Percentiles rank a stretch among this genome's conserved stretches.
Conservation (phyloP, 257 asterid species). For the Orobanche coerulescens region DNA sequence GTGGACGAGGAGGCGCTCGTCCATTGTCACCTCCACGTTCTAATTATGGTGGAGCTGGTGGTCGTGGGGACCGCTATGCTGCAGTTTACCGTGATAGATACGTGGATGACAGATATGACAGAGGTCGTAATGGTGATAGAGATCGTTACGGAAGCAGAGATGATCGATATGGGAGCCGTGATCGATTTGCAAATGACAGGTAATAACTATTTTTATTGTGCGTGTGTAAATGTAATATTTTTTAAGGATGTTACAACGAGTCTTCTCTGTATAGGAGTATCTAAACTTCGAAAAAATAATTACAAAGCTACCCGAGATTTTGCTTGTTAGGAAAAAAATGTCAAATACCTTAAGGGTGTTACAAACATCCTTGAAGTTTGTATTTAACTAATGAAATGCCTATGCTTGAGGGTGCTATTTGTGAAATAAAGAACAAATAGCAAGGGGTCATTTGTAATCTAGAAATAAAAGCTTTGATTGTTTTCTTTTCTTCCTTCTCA, state of each 20-base stretch:
- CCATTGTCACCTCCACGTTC: constrained; percentile 73
- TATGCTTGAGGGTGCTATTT: neutral
- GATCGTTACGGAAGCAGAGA: constrained; percentile 71
- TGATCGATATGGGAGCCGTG: constrained; percentile 69
- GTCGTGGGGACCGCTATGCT: constrained; percentile 77
- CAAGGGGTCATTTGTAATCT: too few species aligned
- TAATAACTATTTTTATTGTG: constrained; percentile 22
- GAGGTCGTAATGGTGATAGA: constrained; percentile 71
- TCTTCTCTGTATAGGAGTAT: neutral
- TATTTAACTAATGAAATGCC: too few species aligned
- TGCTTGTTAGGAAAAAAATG: neutral
- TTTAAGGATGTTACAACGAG: neutral
- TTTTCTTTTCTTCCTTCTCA: too few species aligned
- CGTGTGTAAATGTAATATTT: neutral
- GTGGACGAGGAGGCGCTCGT: constrained; percentile 55
- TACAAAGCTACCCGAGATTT: neutral
- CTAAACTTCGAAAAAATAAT: neutral
- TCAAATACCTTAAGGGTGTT: neutral
- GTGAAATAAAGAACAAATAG: too few species aligned
- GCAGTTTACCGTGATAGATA: constrained; percentile 70
- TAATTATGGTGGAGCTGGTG: constrained; percentile 55
- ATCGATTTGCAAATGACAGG: constrained; percentile 67
- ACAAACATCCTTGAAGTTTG: neutral
- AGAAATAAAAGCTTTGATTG: too few species aligned
- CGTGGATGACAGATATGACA: constrained; percentile 64